A percentile compares a stretch with the other conserved stretches of the same genome.
Evolutionary conservation across 257 asterid species (phyloP).

Genomic region (Plectranthus barbatus): DNA sequence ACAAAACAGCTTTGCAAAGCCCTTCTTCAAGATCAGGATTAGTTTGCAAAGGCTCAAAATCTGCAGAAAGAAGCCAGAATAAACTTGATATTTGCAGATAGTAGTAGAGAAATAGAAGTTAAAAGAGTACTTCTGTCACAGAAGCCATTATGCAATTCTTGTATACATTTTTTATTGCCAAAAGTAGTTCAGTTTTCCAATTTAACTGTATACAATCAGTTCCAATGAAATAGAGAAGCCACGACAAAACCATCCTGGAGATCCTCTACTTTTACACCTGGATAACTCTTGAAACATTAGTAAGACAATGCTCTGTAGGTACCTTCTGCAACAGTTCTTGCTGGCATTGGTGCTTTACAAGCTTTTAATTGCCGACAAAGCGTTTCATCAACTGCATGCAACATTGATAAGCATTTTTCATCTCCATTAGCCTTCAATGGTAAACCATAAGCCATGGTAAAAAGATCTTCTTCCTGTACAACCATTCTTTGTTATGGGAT

Average conservation of each 20-base stretch:
- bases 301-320: constrained; percentile 10
- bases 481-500: background rate
- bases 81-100: constrained; percentile 7
- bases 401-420: constrained; percentile 84
- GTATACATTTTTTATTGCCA: background rate
- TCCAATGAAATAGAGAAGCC: background rate
- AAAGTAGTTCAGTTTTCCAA: background rate
- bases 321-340: constrained; percentile 71
- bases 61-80: constrained; percentile 42
- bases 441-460: constrained; percentile 88
- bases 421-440: constrained; percentile 82
- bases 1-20: constrained; percentile 73
- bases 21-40: constrained; percentile 91
- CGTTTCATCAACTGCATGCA: constrained; percentile 90
- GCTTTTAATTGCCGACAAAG: constrained; percentile 90
- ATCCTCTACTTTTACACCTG: background rate
- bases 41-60: constrained; percentile 79
- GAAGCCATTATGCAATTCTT: background rate
- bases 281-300: constrained; percentile 1
- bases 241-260: constrained; percentile 6
- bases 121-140: background rate
- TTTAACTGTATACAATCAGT: background rate
- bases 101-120: background rate
- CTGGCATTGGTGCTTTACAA: constrained; percentile 65
- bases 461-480: constrained; percentile 88